Evolutionary conservation across 1,284 basidiomycete genomes (phyloP), one percentile per base, ranked within the genome.

Genomic region (Tilletia walkeri): DNA sequence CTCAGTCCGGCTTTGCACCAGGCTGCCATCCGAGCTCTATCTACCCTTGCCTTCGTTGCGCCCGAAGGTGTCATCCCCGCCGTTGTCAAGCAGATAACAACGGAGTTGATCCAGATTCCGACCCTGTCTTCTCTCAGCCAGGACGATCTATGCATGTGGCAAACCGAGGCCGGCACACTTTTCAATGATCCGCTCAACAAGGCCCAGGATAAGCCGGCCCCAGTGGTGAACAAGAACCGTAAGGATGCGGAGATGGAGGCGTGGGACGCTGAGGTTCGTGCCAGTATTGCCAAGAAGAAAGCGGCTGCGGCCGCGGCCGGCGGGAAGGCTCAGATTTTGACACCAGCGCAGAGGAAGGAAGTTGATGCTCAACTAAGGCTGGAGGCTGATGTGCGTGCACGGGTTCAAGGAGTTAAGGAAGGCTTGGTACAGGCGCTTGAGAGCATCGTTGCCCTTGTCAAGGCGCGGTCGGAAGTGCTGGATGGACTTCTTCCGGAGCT

Each of bases 221-320:
- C 71, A 48, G 45, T 56, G 14, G 67, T 59, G 34, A 50, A 49
- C 47, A 76, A 75, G 67, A 78, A 76, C 70, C 72, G 73, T 66
- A 80, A 80, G 69, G 73, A 78, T 41, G 74, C 74, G 34, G 76
- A 73, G 65, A 77, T 82, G 66, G 82, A 83, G 48, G 69, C 75
- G 50, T 83, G 82, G 82, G 82, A 83, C 48, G 80, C 78, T 18
- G 81, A 83, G 70, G 74, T 83, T 20, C 78, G 82, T 39, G 78
- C 77, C 39, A 75, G 77, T 39, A 77, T 83, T 24, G 82, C 81
- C 20, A 77, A 76, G 71, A 82, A 82, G 72, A 83, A 83, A 72
- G 41, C 41, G 41, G 41, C 41, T 45, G 76, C 80, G 2, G 73
- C 78, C 3, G 75, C 74, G 39, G 78, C 69, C 63, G 34, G 30